A percentile compares a stretch with the other conserved stretches of the same genome.
Evolutionary conservation across 139 green algal species (phyloP).

Genomic region (Chlamydomonas sphaeroides): DNA sequence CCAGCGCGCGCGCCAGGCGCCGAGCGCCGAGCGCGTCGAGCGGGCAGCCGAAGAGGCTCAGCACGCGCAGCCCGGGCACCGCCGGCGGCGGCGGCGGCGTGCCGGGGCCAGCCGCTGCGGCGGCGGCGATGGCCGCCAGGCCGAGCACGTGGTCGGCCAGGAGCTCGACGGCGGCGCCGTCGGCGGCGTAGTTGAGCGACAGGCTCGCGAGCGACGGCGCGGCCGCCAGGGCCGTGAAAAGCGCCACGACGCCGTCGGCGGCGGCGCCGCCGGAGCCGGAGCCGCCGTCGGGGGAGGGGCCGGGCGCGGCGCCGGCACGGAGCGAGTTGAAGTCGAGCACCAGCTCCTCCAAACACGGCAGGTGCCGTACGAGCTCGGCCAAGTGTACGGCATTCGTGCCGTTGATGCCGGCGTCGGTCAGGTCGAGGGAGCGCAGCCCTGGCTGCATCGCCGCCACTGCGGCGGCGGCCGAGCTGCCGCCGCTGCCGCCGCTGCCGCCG

Average conservation of each 20-base stretch:
- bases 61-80: not conserved
- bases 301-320: not conserved
- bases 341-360: slow-evolving; percentile 13
- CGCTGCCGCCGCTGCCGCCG: not conserved
- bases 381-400: not conserved
- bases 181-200: slow-evolving; percentile 28
- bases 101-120: not conserved
- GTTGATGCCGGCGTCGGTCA: slow-evolving; percentile 31
- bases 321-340: slow-evolving; percentile 32
- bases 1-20: not conserved
- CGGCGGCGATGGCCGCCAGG: not conserved
- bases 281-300: not conserved
- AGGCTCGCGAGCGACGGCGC: slow-evolving; percentile 19
- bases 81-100: not conserved
- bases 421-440: slow-evolving; percentile 16
- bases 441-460: not conserved
- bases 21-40: slow-evolving; percentile 7
- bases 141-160: slow-evolving; percentile 6
- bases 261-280: not conserved
- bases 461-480: not conserved
- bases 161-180: slow-evolving; percentile 4
- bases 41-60: slow-evolving; percentile 35
- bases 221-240: slow-evolving; percentile 8
- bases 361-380: not conserved
- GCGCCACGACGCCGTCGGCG: not conserved